Evolutionary conservation across 192 early-diverging fungal genomes (phyloP), one percentile per base, ranked within the genome.

Genomic region (Kickxella alabastrina): DNA sequence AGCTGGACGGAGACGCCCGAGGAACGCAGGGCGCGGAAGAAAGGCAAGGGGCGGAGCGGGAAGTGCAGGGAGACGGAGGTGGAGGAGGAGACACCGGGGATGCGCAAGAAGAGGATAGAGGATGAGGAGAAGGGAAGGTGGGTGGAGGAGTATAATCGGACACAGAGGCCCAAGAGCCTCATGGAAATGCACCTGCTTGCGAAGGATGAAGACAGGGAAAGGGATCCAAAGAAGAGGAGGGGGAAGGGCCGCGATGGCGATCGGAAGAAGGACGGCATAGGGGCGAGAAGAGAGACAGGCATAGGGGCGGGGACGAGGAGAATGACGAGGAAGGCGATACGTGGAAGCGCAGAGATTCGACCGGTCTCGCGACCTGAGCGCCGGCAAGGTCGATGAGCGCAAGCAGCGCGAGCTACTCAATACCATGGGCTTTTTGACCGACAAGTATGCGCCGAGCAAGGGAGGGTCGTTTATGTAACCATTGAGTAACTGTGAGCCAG

Each of bases 1-100:
- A 59, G 55, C 32, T 75, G 72, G 72, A 75, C 72, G 14, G 59
- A 52, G 27, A 68, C 60, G 1, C 72, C 72, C 10, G 59, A 44
- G 29, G 34, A 75, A 37, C 24, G 38, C 9, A 40, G 54, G 10
- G 43, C 34, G 3, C 39, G 46, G 19, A 49, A 44, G 38, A 58
- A 45, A 28, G 19, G 19, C 1, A 49, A 51, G 41, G 15, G 53
- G 24, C 34, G 46, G 40, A 36, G 31, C 6, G 17, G 26, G 8
- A 65, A 42, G 48, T 24, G 27, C 24, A 36, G 32, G 23, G 19
- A 43, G 24, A 40, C 19, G 40, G 27, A 10, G 18, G 15, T 34
- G n/a, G 32, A 52, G 41, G 57, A 63, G 43, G 66, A 67, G 45
- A 67, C 60, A 13, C 54, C 54, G 0, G 52, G 15, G 23, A 48